Conservation (phyloP, 1,284 basidiomycete genomes). For the Phellopilus nigrolimitatus region DNA sequence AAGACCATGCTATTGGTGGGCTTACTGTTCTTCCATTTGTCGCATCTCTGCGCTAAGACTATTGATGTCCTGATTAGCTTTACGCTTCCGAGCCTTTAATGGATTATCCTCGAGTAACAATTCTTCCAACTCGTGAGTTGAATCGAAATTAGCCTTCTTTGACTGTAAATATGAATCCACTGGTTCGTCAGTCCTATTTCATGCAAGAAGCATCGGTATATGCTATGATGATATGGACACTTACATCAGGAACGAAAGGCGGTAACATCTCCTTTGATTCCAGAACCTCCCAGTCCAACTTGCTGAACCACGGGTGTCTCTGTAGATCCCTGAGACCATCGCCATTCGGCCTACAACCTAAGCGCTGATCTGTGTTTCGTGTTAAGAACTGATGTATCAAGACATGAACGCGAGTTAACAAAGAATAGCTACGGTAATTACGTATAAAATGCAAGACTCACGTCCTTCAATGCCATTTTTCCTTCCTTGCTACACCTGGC, state of each 20-base stretch:
- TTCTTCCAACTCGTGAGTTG: conserved; percentile 98
- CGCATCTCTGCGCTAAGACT: conserved; percentile 86
- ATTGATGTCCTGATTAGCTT: conserved; percentile 80
- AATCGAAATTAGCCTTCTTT: conserved; percentile 98
- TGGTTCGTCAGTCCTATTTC: not conserved
- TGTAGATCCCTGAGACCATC: conserved; percentile 79
- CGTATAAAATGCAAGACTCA: conserved; percentile 34
- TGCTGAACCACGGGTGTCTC: conserved; percentile 81
- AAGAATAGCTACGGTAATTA: not conserved
- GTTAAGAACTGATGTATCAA: conserved; percentile 67
- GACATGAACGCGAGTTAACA: not conserved
- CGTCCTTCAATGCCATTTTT: conserved; percentile 62
- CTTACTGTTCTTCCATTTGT: conserved; percentile 97
- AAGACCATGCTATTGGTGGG: conserved; percentile 22
- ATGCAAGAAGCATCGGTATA: conserved; percentile 7
- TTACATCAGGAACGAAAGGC: conserved; percentile 90
- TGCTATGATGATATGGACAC: conserved; percentile 28
- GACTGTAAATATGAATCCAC: conserved; percentile 44
- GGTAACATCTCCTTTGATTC: conserved; percentile 77
- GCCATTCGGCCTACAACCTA: conserved; percentile 77
- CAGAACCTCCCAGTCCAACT: conserved; percentile 84
- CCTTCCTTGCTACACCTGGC: conserved; percentile 64
- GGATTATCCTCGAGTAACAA: conserved; percentile 95
- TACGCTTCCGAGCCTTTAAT: conserved; percentile 89
- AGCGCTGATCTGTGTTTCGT: conserved; percentile 72